A percentile compares a stretch with the other conserved stretches of the same genome.
phyloP scores from a whole-genome alignment of 2,329 filamentous ascomycete genomes.

The Sphaerostilbella broomeana region DNA sequence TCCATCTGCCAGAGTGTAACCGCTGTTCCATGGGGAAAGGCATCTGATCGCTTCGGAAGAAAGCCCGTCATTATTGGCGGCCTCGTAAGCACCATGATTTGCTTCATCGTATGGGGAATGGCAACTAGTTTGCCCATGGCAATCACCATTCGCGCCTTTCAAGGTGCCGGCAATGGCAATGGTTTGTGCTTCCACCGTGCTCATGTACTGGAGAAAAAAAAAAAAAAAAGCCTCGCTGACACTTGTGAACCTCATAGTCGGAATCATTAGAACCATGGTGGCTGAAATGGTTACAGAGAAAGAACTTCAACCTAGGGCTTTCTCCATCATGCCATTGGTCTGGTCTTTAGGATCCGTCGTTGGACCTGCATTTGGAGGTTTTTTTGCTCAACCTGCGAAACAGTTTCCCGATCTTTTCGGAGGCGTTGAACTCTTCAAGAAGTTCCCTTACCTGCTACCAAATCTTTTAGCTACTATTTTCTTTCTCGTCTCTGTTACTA shows the following conservation, averaged over 20 bases:
- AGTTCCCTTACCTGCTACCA: conserved; percentile 76
- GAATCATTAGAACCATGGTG: conserved; percentile 86
- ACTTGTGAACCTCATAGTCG: conserved; percentile 45
- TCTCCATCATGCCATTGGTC: conserved; percentile 85
- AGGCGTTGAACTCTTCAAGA: conserved; percentile 58
- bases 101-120: conserved; percentile 77
- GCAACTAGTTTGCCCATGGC: conserved; percentile 75
- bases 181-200: conserved; percentile 35
- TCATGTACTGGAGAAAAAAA: conserved; percentile 5
- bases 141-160: conserved; percentile 67
- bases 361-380: conserved; percentile 80
- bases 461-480: conserved; percentile 72
- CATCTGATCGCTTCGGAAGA: conserved; percentile 72
- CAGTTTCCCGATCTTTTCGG: conserved; percentile 69
- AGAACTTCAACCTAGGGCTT: conserved; percentile 80
- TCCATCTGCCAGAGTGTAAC: conserved; percentile 65
- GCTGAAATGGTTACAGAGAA: conserved; percentile 87
- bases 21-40: conserved; percentile 67
- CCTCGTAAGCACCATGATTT: conserved; percentile 70
- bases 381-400: conserved; percentile 72
- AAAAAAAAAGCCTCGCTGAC: too few relatives aligned
- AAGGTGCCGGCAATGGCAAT: conserved; percentile 83
- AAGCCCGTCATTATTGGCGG: conserved; percentile 75
- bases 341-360: conserved; percentile 86
- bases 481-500: conserved; percentile 70